Evolutionary conservation across 371 early-diverging fungal species (phyloP).

Genomic region (Rhizopus arrhizus): DNA sequence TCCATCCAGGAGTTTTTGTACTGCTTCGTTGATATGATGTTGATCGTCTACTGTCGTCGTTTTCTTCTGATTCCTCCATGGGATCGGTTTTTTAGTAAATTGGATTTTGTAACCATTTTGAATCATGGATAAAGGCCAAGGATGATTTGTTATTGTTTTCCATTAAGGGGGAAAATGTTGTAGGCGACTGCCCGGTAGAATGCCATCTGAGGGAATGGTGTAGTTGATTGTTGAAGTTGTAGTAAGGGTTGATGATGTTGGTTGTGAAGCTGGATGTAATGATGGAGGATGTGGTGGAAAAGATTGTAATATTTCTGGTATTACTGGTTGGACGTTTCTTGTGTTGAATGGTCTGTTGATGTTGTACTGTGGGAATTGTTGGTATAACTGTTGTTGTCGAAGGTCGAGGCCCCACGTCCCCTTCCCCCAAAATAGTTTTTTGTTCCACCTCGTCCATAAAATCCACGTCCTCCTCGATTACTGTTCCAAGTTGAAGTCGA

Average conservation of each 20-base stretch:
- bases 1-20: slow-evolving; percentile 5
- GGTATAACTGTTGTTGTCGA: slow-evolving; percentile 5
- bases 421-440: slow-evolving; percentile 19
- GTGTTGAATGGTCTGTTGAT: slow-evolving; percentile 8
- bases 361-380: slow-evolving; percentile 2
- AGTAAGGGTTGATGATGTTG: not conserved
- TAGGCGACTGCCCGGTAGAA: not conserved
- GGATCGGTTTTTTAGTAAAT: not conserved
- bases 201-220: not conserved
- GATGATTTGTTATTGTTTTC: not conserved
- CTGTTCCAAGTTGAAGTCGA: not conserved
- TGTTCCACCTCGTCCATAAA: not conserved
- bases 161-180: not conserved
- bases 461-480: slow-evolving; percentile 14
- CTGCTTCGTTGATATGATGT: slow-evolving; percentile 4
- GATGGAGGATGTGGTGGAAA: not conserved
- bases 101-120: slow-evolving; percentile 2
- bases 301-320: not conserved
- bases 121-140: not conserved
- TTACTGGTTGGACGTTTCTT: no score
- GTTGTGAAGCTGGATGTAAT: not conserved
- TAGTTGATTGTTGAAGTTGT: not conserved
- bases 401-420: slow-evolving; percentile 20
- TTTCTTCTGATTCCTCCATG: slow-evolving; percentile 6
- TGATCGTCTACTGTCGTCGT: not conserved